phyloP scores from a whole-genome alignment of 2,329 filamentous ascomycete species.

The Aspergillus pseudotamarii region DNA sequence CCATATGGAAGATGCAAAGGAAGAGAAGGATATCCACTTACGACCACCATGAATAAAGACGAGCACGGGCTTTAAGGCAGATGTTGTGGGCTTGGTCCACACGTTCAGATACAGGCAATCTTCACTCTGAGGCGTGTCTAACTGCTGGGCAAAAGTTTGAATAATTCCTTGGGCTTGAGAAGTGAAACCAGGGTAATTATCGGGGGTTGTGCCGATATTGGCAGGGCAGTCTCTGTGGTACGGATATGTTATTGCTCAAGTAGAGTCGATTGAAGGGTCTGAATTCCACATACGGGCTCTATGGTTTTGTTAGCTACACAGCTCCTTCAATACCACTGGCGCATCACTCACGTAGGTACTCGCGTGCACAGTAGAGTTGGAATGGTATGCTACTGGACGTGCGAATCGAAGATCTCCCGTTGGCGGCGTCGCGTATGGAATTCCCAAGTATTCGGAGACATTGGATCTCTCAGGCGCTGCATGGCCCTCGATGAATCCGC shows the following conservation, averaged over 20 bases:
- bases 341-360: conserved; percentile 14
- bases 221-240: conserved; percentile 25
- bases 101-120: conserved; percentile 43
- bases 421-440: conserved; percentile 32
- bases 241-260: conserved; percentile 2
- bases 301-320: not conserved
- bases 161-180: conserved; percentile 24
- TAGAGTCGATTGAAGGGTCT: not conserved
- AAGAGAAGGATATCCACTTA: conserved; percentile 20
- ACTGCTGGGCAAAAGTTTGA: conserved; percentile 23
- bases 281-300: conserved; percentile 20
- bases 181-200: conserved; percentile 24
- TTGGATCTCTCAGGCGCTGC: conserved; percentile 13
- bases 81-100: conserved; percentile 27
- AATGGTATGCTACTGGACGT: conserved; percentile 22
- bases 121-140: conserved; percentile 32
- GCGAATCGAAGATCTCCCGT: conserved; percentile 31
- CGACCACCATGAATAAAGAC: conserved; percentile 48
- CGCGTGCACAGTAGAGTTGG: conserved; percentile 13
- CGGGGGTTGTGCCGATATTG: conserved; percentile 18
- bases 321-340: too few species aligned
- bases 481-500: conserved; percentile 28
- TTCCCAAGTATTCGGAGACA: conserved; percentile 31
- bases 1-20: not conserved
- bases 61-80: conserved; percentile 38